phyloP scores from a whole-genome alignment of 2,329 filamentous ascomycete genomes.

The Colletotrichum australisinense region DNA sequence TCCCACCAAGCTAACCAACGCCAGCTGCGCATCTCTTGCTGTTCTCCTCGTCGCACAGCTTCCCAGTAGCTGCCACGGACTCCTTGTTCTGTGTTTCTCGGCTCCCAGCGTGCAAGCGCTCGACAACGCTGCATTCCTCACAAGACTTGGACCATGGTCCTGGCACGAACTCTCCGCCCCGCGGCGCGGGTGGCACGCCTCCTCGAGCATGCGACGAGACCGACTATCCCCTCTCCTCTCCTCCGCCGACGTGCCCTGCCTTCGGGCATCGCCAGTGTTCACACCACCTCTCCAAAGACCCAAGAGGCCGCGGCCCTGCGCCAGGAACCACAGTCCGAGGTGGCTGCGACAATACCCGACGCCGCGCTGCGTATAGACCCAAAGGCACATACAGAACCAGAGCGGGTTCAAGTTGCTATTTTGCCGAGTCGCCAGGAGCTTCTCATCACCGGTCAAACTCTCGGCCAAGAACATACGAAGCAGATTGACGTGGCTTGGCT shows the following conservation, averaged over 20 bases:
- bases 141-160: not conserved
- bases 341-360: not conserved
- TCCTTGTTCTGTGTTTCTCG: not conserved
- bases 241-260: not conserved
- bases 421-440: not conserved
- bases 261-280: not conserved
- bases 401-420: not conserved
- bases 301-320: slow-evolving; percentile 3
- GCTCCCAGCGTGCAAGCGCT: too few species aligned
- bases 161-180: not conserved
- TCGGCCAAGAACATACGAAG: not conserved
- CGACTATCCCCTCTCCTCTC: not conserved
- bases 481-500: slow-evolving; percentile 45
- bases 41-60: not conserved
- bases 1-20: not conserved
- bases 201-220: not conserved
- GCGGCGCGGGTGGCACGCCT: not conserved
- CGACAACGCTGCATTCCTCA: not conserved
- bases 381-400: not conserved
- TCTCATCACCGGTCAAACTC: not conserved
- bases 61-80: not conserved
- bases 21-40: not conserved
- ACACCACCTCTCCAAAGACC: slow-evolving; percentile 22
- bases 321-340: not conserved
- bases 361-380: not conserved